phyloP scores from a whole-genome alignment of 2,329 filamentous ascomycete species.

The Bipolaris victoriae region DNA sequence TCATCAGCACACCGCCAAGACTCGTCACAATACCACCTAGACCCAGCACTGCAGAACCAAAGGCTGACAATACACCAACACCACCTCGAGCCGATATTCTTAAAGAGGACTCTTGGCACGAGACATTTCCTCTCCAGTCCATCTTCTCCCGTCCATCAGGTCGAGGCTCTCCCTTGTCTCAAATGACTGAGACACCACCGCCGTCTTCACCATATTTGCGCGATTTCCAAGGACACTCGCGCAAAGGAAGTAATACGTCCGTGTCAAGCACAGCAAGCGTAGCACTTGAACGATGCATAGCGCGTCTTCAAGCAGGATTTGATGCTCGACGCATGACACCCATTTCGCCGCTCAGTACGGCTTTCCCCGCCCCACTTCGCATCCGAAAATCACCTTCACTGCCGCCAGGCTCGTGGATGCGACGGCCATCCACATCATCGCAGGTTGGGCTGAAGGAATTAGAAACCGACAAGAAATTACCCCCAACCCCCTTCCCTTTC shows the following conservation, averaged over 20 bases:
- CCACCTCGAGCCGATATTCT: background rate
- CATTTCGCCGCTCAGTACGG: constrained; percentile 21
- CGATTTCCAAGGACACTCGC: constrained; percentile 19
- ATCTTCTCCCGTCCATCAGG: constrained; percentile 20
- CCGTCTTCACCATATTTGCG: constrained; percentile 1
- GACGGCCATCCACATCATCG: constrained; percentile 11
- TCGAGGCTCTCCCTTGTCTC: constrained; percentile 9
- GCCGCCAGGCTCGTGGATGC: constrained; percentile 10
- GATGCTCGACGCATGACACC: constrained; percentile 32
- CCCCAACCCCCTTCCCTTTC: constrained; percentile 42
- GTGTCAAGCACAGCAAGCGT: constrained; percentile 7
- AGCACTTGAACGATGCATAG: constrained; percentile 4
- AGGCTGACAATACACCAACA: background rate
- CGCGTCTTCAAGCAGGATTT: constrained; percentile 17
- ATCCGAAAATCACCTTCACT: constrained; percentile 17
- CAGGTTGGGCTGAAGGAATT: constrained; percentile 11
- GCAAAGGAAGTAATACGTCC: constrained; percentile 18
- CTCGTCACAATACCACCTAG: background rate
- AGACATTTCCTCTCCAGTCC: constrained; percentile 7
- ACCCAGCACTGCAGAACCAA: background rate
- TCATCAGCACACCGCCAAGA: too few species aligned
- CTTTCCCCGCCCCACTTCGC: constrained; percentile 22
- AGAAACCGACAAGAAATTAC: constrained; percentile 36
- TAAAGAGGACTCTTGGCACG: constrained; percentile 1
- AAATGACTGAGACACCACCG: background rate